phyloP scores from a whole-genome alignment of 768 basidiomycete species.

The Tephrocybe sp. region DNA sequence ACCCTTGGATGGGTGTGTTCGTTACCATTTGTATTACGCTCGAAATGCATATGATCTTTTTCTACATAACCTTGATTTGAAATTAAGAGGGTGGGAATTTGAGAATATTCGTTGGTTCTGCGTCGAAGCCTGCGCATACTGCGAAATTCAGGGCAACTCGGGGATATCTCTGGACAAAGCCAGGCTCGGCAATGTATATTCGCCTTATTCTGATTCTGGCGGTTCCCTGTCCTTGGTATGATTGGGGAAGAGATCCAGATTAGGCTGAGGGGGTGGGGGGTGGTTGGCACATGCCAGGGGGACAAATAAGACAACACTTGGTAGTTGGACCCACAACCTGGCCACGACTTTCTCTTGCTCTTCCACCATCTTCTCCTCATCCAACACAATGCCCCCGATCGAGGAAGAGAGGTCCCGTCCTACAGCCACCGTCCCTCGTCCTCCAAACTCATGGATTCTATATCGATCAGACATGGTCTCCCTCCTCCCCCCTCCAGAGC shows the following conservation, averaged over 20 bases:
- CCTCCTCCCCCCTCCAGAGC: constrained; percentile 33
- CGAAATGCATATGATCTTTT: constrained; percentile 8
- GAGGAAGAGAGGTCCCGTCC: constrained; percentile 7
- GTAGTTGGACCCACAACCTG: not conserved
- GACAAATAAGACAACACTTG: not conserved
- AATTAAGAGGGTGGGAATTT: not conserved
- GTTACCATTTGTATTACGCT: constrained; percentile 17
- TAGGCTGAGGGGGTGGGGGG: no score
- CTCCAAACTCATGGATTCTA: constrained; percentile 82
- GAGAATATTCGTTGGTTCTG: no score
- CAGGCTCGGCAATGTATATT: not conserved
- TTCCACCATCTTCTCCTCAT: not conserved
- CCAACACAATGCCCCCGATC: constrained; percentile 12
- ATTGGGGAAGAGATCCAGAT: no score
- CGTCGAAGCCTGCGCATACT: no score
- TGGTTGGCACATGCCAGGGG: no score
- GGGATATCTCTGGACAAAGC: not conserved
- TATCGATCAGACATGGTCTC: constrained; percentile 64
- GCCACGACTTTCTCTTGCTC: not conserved
- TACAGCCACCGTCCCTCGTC: constrained; percentile 49
- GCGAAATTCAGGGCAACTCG: no score
- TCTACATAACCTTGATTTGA: not conserved
- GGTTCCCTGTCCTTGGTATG: no score
- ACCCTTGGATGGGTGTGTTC: constrained; percentile 18
- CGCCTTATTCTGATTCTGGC: no score